Evolutionary conservation across 345 rosid genomes (phyloP), one percentile per base, ranked within the genome.

Genomic region (Noccaea bulbosa): DNA sequence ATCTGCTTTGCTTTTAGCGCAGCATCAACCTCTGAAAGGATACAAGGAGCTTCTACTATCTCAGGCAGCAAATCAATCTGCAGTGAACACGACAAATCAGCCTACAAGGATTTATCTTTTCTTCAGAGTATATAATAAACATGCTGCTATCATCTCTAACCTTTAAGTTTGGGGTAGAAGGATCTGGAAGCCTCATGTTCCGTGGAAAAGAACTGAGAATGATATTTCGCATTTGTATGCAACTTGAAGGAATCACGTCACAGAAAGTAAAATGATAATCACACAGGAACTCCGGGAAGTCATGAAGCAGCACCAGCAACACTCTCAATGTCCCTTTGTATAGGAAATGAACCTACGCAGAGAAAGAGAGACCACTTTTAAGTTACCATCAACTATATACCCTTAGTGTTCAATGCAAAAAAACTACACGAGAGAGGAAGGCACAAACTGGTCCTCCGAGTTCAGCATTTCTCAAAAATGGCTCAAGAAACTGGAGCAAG

Each of bases 101-200:
- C 60, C 24, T 11, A 51, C 16, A 51, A n/a, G 11, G 3, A 44
- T 59, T 51, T 51, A 22, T 7, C 0, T 17, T 35, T 44, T 33
- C 64, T 35, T 38, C 11, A 34, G 2, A 44, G 59, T 16, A 22
- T 40, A 22, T 40, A 53, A 22, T 40, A 53, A n/a, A 55, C 57
- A 71, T 17, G 30, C 39, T 59, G 54, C 57, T 39, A 83, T 93
- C 90, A 66, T 89, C 87, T 78, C 84, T 53, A 41, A 89, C 99
- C 99, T 94, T 92, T 75, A 94, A 71, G 74, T 91, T 91, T 20
- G 97, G 99, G 56, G 98, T 94, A 66, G 98, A 89, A 56, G 99
- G 98, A 82, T 94, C 99, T 0, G 98, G 98, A 49, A 94, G 88
- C 89, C 96, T 89, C 99, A 91, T 91, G 81, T 85, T 91, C 66